Percentiles rank a stretch among this genome's conserved stretches.
These are phyloP conservation scores for Candida easanensis DNA, from an alignment of 805 yeast species.

Conservation along the genomic window DNA sequence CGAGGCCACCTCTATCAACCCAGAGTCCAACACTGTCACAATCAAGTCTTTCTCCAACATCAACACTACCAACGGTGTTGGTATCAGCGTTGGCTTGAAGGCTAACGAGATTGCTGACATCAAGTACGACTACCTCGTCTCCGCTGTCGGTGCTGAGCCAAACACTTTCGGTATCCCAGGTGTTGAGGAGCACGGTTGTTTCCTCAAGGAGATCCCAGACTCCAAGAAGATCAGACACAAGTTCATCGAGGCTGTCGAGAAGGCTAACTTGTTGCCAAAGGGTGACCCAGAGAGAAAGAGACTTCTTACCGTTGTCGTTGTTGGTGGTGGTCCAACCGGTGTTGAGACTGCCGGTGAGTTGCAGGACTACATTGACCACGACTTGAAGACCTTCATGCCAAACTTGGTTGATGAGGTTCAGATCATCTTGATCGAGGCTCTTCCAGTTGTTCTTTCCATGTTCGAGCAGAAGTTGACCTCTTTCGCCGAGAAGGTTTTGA, in stretches of 20 bases:
- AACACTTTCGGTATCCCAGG: constrained; percentile 94
- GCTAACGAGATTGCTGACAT: constrained; percentile 41
- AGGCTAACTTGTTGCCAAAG: constrained; percentile 79
- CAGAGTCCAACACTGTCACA: constrained; percentile 63
- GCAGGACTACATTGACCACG: constrained; percentile 92
- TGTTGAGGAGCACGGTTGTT: constrained; percentile 77
- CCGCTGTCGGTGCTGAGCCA: constrained; percentile 93
- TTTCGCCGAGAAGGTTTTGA: constrained; percentile 41
- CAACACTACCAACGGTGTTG: constrained; percentile 36
- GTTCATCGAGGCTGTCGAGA: constrained; percentile 84
- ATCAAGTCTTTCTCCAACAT: constrained; percentile 43
- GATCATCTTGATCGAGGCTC: constrained; percentile 85
- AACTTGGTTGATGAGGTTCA: constrained; percentile 79
- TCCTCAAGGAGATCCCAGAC: constrained; percentile 86
- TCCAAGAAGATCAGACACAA: constrained; percentile 77
- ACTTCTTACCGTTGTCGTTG: constrained; percentile 81
- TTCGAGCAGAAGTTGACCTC: constrained; percentile 42
- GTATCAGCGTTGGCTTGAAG: constrained; percentile 32
- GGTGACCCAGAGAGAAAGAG: constrained; percentile 80
- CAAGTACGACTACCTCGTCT: constrained; percentile 78
- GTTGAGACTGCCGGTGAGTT: constrained; percentile 96
- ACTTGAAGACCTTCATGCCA: constrained; percentile 83
- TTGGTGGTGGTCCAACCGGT: constrained; percentile 99
- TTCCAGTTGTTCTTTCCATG: constrained; percentile 76
- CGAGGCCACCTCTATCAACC: constrained; percentile 82